Conservation (phyloP, 2,329 filamentous ascomycete species). For the Ophiognomonia clavigignenti-juglandacearum region DNA sequence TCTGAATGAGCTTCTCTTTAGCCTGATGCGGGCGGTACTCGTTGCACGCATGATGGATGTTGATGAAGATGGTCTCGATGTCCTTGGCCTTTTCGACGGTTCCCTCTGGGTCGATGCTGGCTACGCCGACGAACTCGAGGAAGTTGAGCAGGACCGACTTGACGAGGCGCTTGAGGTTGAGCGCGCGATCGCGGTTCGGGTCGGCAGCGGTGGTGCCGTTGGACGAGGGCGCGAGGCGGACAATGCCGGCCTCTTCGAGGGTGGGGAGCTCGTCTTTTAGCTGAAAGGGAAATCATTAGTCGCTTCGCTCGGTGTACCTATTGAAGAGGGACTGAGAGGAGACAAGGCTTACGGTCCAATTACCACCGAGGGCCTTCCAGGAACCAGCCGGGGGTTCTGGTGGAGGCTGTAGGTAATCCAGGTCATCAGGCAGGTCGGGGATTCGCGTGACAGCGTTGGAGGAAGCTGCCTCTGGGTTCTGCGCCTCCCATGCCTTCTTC, state of each 20-base stretch:
- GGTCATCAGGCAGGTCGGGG: conserved; percentile 59
- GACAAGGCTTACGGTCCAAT: conserved; percentile 57
- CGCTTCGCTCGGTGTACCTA: neutral
- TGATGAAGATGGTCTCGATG: conserved; percentile 77
- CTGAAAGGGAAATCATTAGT: conserved; percentile 25
- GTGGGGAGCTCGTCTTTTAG: conserved; percentile 59
- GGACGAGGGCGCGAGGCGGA: conserved; percentile 56
- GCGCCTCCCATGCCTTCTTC: conserved; percentile 33
- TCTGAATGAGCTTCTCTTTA: conserved; percentile 75
- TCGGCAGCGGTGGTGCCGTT: conserved; percentile 23
- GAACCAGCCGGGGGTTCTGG: conserved; percentile 64
- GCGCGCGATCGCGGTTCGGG: conserved; percentile 57
- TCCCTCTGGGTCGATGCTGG: conserved; percentile 59
- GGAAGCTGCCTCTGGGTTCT: conserved; percentile 20
- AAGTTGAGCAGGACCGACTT: conserved; percentile 88
- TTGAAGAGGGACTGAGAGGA: conserved; percentile 10
- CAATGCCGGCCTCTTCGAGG: conserved; percentile 66
- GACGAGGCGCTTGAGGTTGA: conserved; percentile 70
- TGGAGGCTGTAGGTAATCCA: conserved; percentile 77
- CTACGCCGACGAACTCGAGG: conserved; percentile 71
- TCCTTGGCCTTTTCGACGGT: conserved; percentile 71
- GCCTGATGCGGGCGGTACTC: conserved; percentile 93
- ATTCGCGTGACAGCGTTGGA: conserved; percentile 28
- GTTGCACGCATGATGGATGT: conserved; percentile 90
- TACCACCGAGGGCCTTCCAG: conserved; percentile 70